These are phyloP conservation scores for Phaseolus coccineus DNA, from an alignment of 331 rosid genomes.

Conservation along the genomic window DNA sequence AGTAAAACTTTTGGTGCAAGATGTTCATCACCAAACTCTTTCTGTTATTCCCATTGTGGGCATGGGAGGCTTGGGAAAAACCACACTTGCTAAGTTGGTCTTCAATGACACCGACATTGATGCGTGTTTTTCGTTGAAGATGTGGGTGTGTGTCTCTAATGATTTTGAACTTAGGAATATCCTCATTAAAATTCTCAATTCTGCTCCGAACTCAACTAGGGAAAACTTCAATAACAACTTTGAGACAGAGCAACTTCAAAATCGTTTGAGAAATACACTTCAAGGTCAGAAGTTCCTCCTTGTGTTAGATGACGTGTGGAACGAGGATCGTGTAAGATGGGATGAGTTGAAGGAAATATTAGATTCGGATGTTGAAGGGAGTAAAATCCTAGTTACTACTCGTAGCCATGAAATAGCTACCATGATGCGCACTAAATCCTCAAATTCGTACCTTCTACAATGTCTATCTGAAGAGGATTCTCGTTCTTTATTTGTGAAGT, in stretches of 20 bases:
- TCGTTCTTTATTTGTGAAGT: background rate
- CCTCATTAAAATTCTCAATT: background rate
- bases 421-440: background rate
- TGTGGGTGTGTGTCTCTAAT: too few species aligned
- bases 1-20: background rate
- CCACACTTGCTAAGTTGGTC: background rate
- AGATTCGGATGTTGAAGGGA: background rate
- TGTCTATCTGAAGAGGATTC: background rate
- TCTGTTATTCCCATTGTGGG: slow-evolving; percentile 10
- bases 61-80: too few species aligned
- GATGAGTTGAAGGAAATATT: background rate
- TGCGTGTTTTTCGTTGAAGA: background rate
- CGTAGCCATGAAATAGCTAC: background rate
- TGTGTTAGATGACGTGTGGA: background rate
- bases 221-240: background rate
- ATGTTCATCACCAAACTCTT: background rate
- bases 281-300: background rate
- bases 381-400: background rate
- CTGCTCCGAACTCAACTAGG: background rate
- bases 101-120: background rate
- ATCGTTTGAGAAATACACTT: background rate
- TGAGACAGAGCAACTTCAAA: background rate
- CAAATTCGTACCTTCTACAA: background rate
- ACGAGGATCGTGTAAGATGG: background rate
- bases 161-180: too few species aligned